Conservation (phyloP, 2,329 filamentous ascomycete genomes). For the Microcera coccophila region DNA sequence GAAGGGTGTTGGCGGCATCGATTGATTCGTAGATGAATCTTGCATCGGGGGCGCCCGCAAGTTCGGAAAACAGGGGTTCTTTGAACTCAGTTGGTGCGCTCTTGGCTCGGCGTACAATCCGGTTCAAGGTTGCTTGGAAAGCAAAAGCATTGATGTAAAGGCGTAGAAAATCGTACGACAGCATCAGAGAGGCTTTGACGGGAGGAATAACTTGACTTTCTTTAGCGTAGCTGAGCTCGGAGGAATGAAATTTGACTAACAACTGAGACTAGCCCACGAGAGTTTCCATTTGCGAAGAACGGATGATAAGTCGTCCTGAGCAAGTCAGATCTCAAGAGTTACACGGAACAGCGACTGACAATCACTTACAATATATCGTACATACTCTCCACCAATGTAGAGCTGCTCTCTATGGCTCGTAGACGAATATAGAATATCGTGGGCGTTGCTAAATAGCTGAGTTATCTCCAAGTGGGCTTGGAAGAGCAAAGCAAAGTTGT, state of each 20-base stretch:
- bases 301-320: constrained; percentile 61
- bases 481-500: constrained; percentile 65
- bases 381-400: constrained; percentile 67
- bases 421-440: constrained; percentile 69
- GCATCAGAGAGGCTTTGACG: constrained; percentile 62
- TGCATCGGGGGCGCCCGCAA: constrained; percentile 58
- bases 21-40: constrained; percentile 65
- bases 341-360: background rate
- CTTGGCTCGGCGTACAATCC: constrained; percentile 34
- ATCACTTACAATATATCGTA: constrained; percentile 58
- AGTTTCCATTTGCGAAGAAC: constrained; percentile 69
- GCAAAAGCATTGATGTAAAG: constrained; percentile 74
- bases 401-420: constrained; percentile 65
- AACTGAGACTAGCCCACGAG: constrained; percentile 63
- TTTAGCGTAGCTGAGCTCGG: background rate
- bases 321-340: background rate
- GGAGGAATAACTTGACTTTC: constrained; percentile 51
- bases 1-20: constrained; percentile 58
- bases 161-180: constrained; percentile 69
- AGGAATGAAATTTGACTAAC: constrained; percentile 35
- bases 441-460: constrained; percentile 68
- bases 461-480: constrained; percentile 69
- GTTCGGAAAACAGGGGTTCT: constrained; percentile 46
- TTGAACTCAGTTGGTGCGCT: constrained; percentile 33
- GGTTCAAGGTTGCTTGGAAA: constrained; percentile 65